Evolutionary conservation across 2,329 filamentous ascomycete species (phyloP).

Genomic region (Curvularia spicifera): DNA sequence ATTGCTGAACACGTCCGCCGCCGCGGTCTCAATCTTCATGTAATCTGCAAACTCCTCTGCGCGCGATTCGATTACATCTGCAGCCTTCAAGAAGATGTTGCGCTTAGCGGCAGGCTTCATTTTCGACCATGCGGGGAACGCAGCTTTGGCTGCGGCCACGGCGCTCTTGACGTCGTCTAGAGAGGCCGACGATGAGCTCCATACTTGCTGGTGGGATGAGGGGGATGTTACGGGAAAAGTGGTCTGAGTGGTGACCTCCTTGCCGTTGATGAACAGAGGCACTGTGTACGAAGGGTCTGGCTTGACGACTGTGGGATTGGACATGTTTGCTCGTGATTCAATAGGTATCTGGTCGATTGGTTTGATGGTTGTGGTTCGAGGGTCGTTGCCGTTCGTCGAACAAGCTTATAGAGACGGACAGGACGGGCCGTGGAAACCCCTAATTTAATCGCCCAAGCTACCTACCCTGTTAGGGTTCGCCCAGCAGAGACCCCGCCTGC

Average conservation of each 20-base stretch:
- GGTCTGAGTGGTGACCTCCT: slow-evolving; percentile 55
- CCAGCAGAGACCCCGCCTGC: not conserved
- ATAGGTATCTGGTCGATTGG: not conserved
- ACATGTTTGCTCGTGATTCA: slow-evolving; percentile 9
- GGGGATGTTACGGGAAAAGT: slow-evolving; percentile 66
- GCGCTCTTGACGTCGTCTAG: slow-evolving; percentile 63
- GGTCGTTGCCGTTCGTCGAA: not conserved
- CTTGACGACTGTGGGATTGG: slow-evolving; percentile 6
- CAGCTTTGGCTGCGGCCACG: slow-evolving; percentile 66
- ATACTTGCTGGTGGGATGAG: slow-evolving; percentile 58
- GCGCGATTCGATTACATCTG: slow-evolving; percentile 67
- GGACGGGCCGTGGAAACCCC: not conserved
- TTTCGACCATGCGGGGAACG: slow-evolving; percentile 72
- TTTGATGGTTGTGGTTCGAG: not conserved
- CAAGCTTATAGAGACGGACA: not conserved
- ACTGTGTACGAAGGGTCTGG: slow-evolving; percentile 42
- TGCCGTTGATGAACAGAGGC: slow-evolving; percentile 58
- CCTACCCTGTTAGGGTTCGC: not conserved
- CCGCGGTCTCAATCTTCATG: slow-evolving; percentile 66
- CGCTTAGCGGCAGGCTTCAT: slow-evolving; percentile 67
- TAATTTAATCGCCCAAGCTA: slow-evolving; percentile 1
- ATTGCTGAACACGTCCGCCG: slow-evolving; percentile 47
- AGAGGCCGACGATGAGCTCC: slow-evolving; percentile 64
- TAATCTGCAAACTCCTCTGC: slow-evolving; percentile 66
- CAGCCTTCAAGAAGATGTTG: slow-evolving; percentile 72